Evolutionary conservation across 805 yeast species (phyloP), one percentile per base, ranked within the genome.

Genomic region (Isabelozyma pseudorhagii): DNA sequence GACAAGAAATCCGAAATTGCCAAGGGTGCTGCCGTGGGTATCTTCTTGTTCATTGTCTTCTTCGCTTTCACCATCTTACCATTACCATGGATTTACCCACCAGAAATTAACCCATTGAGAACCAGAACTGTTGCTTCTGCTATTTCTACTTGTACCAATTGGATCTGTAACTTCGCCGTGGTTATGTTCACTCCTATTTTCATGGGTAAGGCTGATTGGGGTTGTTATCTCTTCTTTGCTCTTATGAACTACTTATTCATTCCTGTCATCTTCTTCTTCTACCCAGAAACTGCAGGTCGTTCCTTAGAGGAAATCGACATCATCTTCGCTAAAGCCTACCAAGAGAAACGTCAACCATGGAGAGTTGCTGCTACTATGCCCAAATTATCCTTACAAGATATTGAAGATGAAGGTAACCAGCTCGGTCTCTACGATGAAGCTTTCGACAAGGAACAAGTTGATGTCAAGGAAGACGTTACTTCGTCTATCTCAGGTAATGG

Each of bases 241-340:
- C 63, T 71, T 31, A 74, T 86, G 42, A 86, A 86, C 72, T 77
- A 78, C 60, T 54, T 74, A 43, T 85, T 82, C 71, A 48, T 61
- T 14, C 88, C 89, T 31, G 68, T 84, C 51, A 62, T 74, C 14
- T 75, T 69, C 59, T 78, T 84, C 70, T 80, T 77, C 67, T 87
- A 84, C 66, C 93, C 92, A 41, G 93, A 87, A 71, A 85, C 91
- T 42, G 82, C 87, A 31, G 89, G 90, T 45, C 79, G 89, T 64
- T 76, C 87, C 38, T 76, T 87, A 66, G 92, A 86, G 66, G 89
- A 85, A 61, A 80, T 86, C 64, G 92, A 86, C 48, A 53, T 64
- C 46, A 69, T 70, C 38, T 67, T 67, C 51, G 17, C 17, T 15
- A 15, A 15, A 15, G 17, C 17, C 17, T 15, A 15, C 17, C 17